Evolutionary conservation across 2,329 filamentous ascomycete species (phyloP).

Genomic region (Sphaerulina vaccinii): DNA sequence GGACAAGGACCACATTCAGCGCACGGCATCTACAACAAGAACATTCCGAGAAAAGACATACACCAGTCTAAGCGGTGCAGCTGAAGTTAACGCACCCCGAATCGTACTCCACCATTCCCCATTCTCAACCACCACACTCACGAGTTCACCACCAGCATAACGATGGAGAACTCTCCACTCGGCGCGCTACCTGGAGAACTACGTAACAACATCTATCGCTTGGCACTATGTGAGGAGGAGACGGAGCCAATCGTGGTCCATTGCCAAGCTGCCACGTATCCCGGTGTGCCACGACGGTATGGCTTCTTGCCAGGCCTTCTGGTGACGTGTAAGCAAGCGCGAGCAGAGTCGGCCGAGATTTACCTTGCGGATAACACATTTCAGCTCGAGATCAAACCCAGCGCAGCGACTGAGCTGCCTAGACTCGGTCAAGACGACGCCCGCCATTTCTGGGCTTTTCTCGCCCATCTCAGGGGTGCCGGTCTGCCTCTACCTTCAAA

Average conservation of each 20-base stretch:
- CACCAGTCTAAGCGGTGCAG: no score
- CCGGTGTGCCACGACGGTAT: background rate
- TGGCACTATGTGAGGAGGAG: background rate
- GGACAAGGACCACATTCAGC: no score
- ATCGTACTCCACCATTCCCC: no score
- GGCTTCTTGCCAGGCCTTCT: background rate
- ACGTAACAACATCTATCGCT: background rate
- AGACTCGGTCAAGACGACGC: background rate
- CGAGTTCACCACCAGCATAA: background rate
- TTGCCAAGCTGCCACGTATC: background rate
- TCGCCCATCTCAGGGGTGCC: background rate
- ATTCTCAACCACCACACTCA: background rate
- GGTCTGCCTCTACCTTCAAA: background rate
- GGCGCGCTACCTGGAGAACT: background rate
- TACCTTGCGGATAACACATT: conserved; percentile 1
- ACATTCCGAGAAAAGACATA: no score
- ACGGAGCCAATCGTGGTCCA: background rate
- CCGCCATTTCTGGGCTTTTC: background rate
- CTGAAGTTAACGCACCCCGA: no score
- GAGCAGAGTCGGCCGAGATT: background rate
- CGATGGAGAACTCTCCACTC: conserved; percentile 1
- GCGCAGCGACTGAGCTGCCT: background rate
- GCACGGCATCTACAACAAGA: no score
- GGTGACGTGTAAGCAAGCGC: conserved; percentile 1
- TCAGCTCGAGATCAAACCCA: background rate